Conservation (phyloP, 345 rosid genomes). For the Dipteronia sinensis region DNA sequence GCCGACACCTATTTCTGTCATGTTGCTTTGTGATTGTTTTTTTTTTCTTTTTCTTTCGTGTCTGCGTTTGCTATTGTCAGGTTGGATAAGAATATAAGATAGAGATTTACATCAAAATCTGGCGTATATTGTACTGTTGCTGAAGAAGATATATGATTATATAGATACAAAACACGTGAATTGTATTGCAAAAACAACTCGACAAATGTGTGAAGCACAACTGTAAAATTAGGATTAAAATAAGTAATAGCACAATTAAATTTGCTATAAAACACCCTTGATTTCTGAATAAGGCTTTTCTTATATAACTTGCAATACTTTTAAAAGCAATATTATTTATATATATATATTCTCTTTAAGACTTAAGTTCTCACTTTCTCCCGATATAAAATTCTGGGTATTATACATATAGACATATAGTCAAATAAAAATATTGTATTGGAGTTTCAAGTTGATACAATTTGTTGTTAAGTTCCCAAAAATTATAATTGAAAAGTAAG, state of each 20-base stretch:
- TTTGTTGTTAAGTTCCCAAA: neutral
- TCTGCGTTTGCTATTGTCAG: neutral
- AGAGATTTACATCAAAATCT: too few relatives aligned
- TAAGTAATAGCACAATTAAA: neutral
- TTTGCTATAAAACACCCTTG: neutral
- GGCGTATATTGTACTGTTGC: too few relatives aligned
- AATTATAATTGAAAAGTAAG: too few relatives aligned
- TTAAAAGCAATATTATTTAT: too few relatives aligned
- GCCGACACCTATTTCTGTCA: neutral
- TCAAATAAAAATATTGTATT: neutral
- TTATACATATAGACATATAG: neutral
- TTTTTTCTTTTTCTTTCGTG: too few relatives aligned
- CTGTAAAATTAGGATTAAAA: neutral
- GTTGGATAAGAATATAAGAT: too few relatives aligned
- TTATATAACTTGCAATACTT: neutral
- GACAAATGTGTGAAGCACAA: neutral
- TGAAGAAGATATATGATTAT: too few relatives aligned
- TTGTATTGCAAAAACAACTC: too few relatives aligned
- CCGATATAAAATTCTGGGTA: neutral
- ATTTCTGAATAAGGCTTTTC: neutral
- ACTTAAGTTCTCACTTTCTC: neutral
- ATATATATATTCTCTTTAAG: too few relatives aligned
- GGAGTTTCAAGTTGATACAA: neutral
- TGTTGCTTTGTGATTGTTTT: neutral
- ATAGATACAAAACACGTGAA: neutral